These are phyloP conservation scores for Didymella glomerata DNA, from an alignment of 2,329 filamentous ascomycete species.

Conservation along the genomic window DNA sequence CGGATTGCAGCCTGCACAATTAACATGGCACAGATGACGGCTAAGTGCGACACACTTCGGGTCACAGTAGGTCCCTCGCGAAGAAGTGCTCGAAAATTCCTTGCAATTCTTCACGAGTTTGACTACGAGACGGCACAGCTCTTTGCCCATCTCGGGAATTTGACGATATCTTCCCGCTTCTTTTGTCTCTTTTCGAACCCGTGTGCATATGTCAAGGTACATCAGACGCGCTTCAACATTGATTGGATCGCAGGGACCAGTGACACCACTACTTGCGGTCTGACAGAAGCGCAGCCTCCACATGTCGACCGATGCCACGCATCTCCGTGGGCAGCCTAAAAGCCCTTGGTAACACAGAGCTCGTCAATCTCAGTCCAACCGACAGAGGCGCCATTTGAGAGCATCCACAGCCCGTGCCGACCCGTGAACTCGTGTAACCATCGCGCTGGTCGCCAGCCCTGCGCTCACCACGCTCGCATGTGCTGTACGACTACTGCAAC, in stretches of 20 bases:
- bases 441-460: conserved; percentile 19
- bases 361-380: conserved; percentile 47
- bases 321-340: conserved; percentile 26
- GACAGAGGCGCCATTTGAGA: conserved; percentile 34
- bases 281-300: conserved; percentile 30
- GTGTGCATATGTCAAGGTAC: conserved; percentile 34
- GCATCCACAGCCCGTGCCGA: conserved; percentile 44
- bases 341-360: conserved; percentile 37
- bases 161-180: conserved; percentile 33
- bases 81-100: conserved; percentile 13
- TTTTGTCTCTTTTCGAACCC: conserved; percentile 32
- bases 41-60: conserved; percentile 3
- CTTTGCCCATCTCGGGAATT: conserved; percentile 24
- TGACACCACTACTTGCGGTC: conserved; percentile 21
- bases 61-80: neutral
- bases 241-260: conserved; percentile 14
- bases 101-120: conserved; percentile 24
- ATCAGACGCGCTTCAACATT: conserved; percentile 28
- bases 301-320: conserved; percentile 37
- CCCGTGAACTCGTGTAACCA: conserved; percentile 42
- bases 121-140: conserved; percentile 30
- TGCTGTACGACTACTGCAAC: conserved; percentile 19
- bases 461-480: conserved; percentile 8
- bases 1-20: conserved; percentile 27
- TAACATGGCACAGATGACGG: conserved; percentile 1